A percentile compares a stretch with the other conserved stretches of the same genome.
Evolutionary conservation across 306 rosid genomes (phyloP).

Genomic region (Dicorynia guianensis): DNA sequence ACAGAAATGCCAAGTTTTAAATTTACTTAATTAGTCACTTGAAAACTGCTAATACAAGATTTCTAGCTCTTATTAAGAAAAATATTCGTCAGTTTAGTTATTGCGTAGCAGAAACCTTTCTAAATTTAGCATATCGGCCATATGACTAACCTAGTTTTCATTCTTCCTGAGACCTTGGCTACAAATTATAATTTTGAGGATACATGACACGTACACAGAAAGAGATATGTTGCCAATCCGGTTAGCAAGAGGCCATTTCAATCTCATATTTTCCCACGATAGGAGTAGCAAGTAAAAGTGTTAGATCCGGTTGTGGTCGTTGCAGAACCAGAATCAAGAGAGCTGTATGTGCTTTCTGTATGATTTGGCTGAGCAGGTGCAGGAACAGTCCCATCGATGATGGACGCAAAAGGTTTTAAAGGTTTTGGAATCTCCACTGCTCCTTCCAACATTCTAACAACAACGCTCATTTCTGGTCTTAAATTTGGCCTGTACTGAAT

Average conservation of each 20-base stretch:
- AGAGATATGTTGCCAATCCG: too few species aligned
- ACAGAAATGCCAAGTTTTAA: too few species aligned
- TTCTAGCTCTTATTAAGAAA: too few species aligned
- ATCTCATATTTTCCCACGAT: slow-evolving; percentile 39
- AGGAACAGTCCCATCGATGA: background rate
- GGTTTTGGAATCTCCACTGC: slow-evolving; percentile 42
- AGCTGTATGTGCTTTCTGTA: background rate
- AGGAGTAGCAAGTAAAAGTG: slow-evolving; percentile 21
- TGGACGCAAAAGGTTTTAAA: slow-evolving; percentile 41
- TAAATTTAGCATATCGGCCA: too few species aligned
- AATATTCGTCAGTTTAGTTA: too few species aligned
- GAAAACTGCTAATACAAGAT: too few species aligned
- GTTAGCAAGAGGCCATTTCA: slow-evolving; percentile 29
- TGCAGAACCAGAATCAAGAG: background rate
- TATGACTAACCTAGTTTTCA: too few species aligned
- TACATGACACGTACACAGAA: too few species aligned
- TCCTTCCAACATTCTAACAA: slow-evolving; percentile 57
- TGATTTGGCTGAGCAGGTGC: background rate
- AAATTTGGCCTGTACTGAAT: slow-evolving; percentile 42
- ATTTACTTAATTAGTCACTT: too few species aligned
- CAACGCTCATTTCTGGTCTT: slow-evolving; percentile 46
- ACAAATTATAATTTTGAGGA: too few species aligned
- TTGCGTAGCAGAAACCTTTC: too few species aligned
- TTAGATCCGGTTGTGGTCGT: slow-evolving; percentile 3
- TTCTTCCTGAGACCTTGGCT: too few species aligned